Conservation (phyloP, 805 yeast species). For the Metschnikowia colocasiae region DNA sequence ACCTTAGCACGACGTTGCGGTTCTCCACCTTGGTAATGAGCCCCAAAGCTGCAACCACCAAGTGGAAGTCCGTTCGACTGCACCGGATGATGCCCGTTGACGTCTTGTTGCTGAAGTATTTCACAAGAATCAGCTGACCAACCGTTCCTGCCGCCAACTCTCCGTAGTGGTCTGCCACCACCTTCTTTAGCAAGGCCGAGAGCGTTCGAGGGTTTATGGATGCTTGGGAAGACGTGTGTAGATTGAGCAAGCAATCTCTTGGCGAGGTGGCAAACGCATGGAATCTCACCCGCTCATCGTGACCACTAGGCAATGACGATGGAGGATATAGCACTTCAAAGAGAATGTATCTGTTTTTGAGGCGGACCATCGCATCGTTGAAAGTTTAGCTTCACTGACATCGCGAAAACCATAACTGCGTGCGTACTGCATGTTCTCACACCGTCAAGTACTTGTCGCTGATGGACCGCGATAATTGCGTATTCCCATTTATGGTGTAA, state of each 20-base stretch:
- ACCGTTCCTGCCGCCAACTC: constrained; percentile 70
- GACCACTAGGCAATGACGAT: constrained; percentile 10
- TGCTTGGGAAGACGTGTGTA: constrained; percentile 51
- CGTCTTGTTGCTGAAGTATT: constrained; percentile 78
- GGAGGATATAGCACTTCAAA: constrained; percentile 76
- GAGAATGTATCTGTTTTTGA: constrained; percentile 78
- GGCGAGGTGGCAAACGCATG: constrained; percentile 26
- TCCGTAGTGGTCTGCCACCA: constrained; percentile 67
- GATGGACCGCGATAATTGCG: constrained; percentile 55
- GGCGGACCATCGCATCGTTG: constrained; percentile 66
- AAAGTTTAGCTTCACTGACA: neutral
- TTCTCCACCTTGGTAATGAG: constrained; percentile 51
- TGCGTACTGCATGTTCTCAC: neutral
- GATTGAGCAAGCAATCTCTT: constrained; percentile 37
- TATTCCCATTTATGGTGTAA: constrained; percentile 73
- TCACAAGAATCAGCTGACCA: constrained; percentile 57
- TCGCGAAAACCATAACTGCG: constrained; percentile 1
- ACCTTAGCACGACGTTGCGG: constrained; percentile 50
- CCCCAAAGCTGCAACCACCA: constrained; percentile 65
- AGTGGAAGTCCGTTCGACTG: constrained; percentile 57
- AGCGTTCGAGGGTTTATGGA: constrained; percentile 49
- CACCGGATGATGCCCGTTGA: constrained; percentile 83
- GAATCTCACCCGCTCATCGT: constrained; percentile 18
- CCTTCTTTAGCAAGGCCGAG: constrained; percentile 49
- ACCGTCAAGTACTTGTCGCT: constrained; percentile 63